phyloP scores from a whole-genome alignment of 345 rosid genomes.

The Acer negundo region DNA sequence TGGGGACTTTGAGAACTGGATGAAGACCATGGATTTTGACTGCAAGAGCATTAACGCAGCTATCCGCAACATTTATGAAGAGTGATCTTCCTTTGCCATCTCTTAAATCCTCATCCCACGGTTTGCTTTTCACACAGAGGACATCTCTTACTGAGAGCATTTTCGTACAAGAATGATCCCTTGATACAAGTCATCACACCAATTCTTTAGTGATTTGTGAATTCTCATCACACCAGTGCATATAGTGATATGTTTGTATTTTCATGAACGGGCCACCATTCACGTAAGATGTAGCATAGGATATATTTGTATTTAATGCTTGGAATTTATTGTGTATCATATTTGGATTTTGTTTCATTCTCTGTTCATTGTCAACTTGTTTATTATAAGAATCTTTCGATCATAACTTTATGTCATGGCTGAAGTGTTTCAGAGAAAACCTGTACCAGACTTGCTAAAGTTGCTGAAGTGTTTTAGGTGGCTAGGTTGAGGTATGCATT shows the following conservation, averaged over 20 bases:
- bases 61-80: constrained; percentile 65
- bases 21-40: constrained; percentile 93
- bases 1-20: constrained; percentile 97
- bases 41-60: constrained; percentile 79
- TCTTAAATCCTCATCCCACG: background rate
- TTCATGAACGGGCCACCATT: background rate
- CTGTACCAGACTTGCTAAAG: background rate
- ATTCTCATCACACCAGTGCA: background rate
- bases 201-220: background rate
- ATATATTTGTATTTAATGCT: background rate
- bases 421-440: background rate
- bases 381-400: background rate
- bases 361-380: background rate
- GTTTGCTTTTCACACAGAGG: background rate
- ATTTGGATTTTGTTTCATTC: background rate
- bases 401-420: background rate
- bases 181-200: background rate
- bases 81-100: constrained; percentile 20
- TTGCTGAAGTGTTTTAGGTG: background rate
- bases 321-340: background rate
- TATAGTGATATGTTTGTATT: background rate
- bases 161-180: background rate
- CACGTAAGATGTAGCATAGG: background rate
- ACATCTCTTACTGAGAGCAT: background rate
- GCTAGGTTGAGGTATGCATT: no score